Conservation (phyloP, 2,329 filamentous ascomycete genomes). For the Cordyceps pruinosa region DNA sequence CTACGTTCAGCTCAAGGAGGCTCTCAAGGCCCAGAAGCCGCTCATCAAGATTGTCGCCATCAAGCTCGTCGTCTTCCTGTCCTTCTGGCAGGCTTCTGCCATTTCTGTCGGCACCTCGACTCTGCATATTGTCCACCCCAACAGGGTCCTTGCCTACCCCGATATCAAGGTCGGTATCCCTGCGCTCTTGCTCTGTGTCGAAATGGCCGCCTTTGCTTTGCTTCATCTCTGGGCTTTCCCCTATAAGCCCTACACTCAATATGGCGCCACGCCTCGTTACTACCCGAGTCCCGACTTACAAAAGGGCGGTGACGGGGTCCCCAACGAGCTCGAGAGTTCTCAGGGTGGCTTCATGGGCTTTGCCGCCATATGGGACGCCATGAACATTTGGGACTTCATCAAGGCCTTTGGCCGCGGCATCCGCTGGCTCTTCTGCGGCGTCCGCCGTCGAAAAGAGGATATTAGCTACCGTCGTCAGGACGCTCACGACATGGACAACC, state of each 20-base stretch:
- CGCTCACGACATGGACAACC: slow-evolving; percentile 30
- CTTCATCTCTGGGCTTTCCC: slow-evolving; percentile 80
- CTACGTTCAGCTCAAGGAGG: slow-evolving; percentile 66
- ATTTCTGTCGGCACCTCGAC: slow-evolving; percentile 48
- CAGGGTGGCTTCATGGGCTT: slow-evolving; percentile 58
- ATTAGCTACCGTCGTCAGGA: slow-evolving; percentile 39
- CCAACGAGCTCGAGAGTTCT: slow-evolving; percentile 44
- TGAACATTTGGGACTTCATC: slow-evolving; percentile 77
- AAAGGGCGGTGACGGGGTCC: slow-evolving; percentile 29
- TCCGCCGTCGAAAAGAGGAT: slow-evolving; percentile 51
- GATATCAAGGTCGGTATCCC: slow-evolving; percentile 80
- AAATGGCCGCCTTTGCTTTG: slow-evolving; percentile 76
- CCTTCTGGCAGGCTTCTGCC: slow-evolving; percentile 69
- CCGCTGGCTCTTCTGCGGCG: slow-evolving; percentile 73
- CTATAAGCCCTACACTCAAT: slow-evolving; percentile 59
- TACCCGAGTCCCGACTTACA: slow-evolving; percentile 39
- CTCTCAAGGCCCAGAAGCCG: slow-evolving; percentile 62
- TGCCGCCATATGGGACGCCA: slow-evolving; percentile 60
- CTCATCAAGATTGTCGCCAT: slow-evolving; percentile 80
- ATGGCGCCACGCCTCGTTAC: slow-evolving; percentile 34
- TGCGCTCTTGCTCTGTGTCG: slow-evolving; percentile 68
- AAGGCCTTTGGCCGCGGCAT: slow-evolving; percentile 73
- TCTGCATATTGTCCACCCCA: slow-evolving; percentile 56
- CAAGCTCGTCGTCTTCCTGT: slow-evolving; percentile 86
- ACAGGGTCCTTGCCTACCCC: slow-evolving; percentile 55